These are phyloP conservation scores for Coemansia sp. DNA, from an alignment of 192 early-diverging fungal genomes.

Conservation along the genomic window DNA sequence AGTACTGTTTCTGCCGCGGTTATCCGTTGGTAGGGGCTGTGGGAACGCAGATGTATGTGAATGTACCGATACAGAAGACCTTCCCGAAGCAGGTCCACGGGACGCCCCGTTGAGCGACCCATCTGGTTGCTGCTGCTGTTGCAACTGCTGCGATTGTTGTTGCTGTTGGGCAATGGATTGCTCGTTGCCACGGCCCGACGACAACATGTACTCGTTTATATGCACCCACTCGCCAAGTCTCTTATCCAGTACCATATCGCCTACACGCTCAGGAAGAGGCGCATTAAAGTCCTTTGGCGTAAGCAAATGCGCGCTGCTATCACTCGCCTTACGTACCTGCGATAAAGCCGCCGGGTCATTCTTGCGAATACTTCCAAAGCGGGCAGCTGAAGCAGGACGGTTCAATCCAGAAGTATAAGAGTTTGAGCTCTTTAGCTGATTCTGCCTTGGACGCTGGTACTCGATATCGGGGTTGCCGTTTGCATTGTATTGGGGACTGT, in stretches of 20 bases:
- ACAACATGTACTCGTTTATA: conserved; percentile 24
- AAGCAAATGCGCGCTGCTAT: conserved; percentile 32
- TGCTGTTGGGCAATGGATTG: not conserved
- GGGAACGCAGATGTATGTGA: conserved; percentile 41
- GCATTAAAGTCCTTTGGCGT: conserved; percentile 34
- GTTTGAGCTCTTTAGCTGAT: conserved; percentile 4
- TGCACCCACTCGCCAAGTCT: conserved; percentile 42
- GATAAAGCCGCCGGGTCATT: conserved; percentile 12
- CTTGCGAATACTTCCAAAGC: conserved; percentile 18
- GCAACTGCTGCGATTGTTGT: too few species aligned
- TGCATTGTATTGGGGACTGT: conserved; percentile 7
- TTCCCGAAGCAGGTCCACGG: conserved; percentile 17
- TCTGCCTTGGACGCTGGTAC: conserved; percentile 7
- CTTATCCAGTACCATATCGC: conserved; percentile 45
- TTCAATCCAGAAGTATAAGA: conserved; percentile 4
- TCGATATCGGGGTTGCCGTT: not conserved
- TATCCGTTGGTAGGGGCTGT: conserved; percentile 23
- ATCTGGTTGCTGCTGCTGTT: conserved; percentile 1
- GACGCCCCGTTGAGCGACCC: conserved; percentile 5
- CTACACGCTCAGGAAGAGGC: conserved; percentile 33
- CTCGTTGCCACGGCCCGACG: conserved; percentile 1
- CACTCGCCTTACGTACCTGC: conserved; percentile 43
- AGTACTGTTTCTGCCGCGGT: not conserved
- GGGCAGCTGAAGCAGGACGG: conserved; percentile 12
- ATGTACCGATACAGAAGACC: conserved; percentile 36